Evolutionary conservation across 768 basidiomycete genomes (phyloP), one percentile per base, ranked within the genome.

Genomic region (Boletus rex-veris): DNA sequence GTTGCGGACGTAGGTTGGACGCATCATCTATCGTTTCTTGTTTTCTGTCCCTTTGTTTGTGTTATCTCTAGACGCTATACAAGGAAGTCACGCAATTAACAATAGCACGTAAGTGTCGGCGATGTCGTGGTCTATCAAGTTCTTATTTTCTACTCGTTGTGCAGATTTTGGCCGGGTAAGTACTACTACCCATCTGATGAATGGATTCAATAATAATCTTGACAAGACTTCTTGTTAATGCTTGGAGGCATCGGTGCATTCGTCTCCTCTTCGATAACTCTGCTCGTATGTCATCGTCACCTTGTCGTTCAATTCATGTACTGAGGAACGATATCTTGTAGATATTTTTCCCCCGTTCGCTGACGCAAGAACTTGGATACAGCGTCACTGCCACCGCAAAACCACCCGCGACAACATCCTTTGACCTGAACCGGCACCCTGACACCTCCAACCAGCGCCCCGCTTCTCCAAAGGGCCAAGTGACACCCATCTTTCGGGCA

Each of bases 341-440:
- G 86, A 79, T 90, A 40, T 90, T 90, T 73, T 90, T 90, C 74
- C 88, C 88, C 35, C 86, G 86, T 42, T 87, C 87, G 3, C 75
- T 88, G 50, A 79, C 80, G 4, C 75, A 74, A 26, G 86, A 88
- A 69, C 73, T 78, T 6, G 87, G 85, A 3, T 86, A 87, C 71
- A 76, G 77, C 21, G 24, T 65, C 14, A 35, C 78, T 45, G 56
- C 71, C 16, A 53, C 64, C 43, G 59, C 54, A 48, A 76, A 73
- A 61, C 58, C 60, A 8, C 67, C 71, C 30, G 59, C 56, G 10
- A 50, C 61, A n/a, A 55, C 57, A 16, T 55, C 66, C 9, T 3
- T 68, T 59, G 43, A 69, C 60, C 24, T 67, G 60, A 49, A 35
- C 28, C 62, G 42, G 15, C 56, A 44, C 8, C 56, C 57, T 18